A percentile compares a stretch with the other conserved stretches of the same genome.
phyloP scores from a whole-genome alignment of 2,329 filamentous ascomycete genomes.

The Trichothecium roseum region DNA sequence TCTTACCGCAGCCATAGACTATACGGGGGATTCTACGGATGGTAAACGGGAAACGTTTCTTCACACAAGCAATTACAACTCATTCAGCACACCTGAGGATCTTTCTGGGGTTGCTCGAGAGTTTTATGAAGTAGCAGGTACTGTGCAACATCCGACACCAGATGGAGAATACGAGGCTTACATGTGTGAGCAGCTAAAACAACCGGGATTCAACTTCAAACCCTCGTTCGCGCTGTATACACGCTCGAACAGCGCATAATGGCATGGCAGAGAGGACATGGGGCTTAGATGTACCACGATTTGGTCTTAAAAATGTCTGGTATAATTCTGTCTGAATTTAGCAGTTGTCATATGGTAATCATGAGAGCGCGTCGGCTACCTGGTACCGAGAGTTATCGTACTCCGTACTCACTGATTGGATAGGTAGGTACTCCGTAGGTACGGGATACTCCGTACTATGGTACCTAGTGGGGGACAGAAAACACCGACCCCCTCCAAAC shows the following conservation, averaged over 20 bases:
- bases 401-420: too few relatives aligned
- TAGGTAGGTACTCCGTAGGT: too few relatives aligned
- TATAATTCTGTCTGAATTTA: too few relatives aligned
- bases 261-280: conserved; percentile 17
- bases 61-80: not conserved
- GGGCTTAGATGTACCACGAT: conserved; percentile 1
- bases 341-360: too few relatives aligned
- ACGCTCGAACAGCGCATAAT: conserved; percentile 25
- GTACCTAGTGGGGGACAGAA: too few relatives aligned
- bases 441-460: too few relatives aligned
- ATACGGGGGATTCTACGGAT: not conserved
- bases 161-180: too few relatives aligned
- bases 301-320: too few relatives aligned
- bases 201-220: conserved; percentile 22
- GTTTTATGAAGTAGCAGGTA: conserved; percentile 23
- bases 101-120: conserved; percentile 17
- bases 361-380: too few relatives aligned
- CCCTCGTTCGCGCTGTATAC: conserved; percentile 24
- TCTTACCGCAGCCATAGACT: not conserved
- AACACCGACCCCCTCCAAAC: too few relatives aligned
- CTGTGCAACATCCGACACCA: conserved; percentile 4
- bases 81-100: conserved; percentile 19
- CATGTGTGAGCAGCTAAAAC: conserved; percentile 12
- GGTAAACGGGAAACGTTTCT: not conserved
- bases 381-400: too few relatives aligned